Conservation (phyloP, 805 yeast species). For the Starmerella powellii region DNA sequence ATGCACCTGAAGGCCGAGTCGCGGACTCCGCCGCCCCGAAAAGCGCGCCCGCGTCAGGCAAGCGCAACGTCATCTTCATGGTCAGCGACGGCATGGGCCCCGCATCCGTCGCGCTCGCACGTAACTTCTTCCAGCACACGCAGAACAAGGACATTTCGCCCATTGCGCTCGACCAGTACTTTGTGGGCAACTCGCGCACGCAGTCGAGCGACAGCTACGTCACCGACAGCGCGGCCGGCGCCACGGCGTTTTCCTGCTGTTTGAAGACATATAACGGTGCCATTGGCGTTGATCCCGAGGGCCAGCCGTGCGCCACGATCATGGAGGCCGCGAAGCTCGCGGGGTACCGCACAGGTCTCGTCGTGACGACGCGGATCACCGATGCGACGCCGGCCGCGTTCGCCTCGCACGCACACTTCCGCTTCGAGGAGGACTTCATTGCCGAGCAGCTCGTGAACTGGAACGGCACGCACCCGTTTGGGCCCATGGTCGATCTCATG, state of each 20-base stretch:
- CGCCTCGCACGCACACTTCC: conserved; percentile 61
- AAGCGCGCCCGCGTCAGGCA: neutral
- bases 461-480: conserved; percentile 48
- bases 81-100: conserved; percentile 97
- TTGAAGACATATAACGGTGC: conserved; percentile 81
- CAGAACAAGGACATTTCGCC: conserved; percentile 36
- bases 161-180: conserved; percentile 54
- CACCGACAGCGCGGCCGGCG: conserved; percentile 96
- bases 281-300: conserved; percentile 63
- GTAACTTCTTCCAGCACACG: conserved; percentile 57
- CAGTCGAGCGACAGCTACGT: conserved; percentile 63
- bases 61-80: conserved; percentile 66
- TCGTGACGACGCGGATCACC: conserved; percentile 82
- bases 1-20: too few relatives aligned
- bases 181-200: conserved; percentile 78
- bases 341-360: conserved; percentile 78
- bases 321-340: conserved; percentile 74
- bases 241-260: conserved; percentile 84
- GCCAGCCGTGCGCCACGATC: conserved; percentile 74
- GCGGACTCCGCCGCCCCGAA: too few relatives aligned
- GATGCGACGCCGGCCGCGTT: conserved; percentile 95
- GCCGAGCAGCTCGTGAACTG: conserved; percentile 76
- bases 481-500: conserved; percentile 72
- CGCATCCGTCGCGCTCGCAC: conserved; percentile 65
- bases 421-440: conserved; percentile 72